Percentiles rank a stretch among this genome's conserved stretches.
Evolutionary conservation across 306 rosid genomes (phyloP).

Genomic region (Pueraria montana): DNA sequence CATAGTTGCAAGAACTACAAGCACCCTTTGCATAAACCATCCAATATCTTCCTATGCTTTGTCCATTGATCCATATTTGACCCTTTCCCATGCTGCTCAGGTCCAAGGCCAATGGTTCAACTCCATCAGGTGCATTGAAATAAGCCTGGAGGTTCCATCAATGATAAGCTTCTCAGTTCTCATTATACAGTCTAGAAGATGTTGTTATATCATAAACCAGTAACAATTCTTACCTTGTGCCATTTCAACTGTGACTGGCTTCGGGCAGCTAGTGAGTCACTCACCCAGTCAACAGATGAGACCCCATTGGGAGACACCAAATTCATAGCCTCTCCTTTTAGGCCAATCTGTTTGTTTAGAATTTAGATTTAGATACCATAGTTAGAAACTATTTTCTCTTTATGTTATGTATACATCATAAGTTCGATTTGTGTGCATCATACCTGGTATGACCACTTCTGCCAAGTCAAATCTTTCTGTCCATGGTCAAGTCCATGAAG

Average conservation of each 20-base stretch:
- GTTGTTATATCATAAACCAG: neutral
- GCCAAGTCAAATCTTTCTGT: slow-evolving; percentile 71
- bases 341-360: slow-evolving; percentile 70
- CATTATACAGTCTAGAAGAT: neutral
- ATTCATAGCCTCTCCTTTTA: slow-evolving; percentile 86
- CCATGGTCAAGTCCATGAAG: slow-evolving; percentile 80
- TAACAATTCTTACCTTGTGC: slow-evolving; percentile 73
- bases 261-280: slow-evolving; percentile 61
- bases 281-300: slow-evolving; percentile 79
- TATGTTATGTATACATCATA: neutral
- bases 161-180: neutral
- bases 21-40: slow-evolving; percentile 83
- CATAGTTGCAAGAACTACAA: slow-evolving; percentile 73
- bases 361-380: slow-evolving; percentile 9
- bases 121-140: slow-evolving; percentile 79
- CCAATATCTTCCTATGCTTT: slow-evolving; percentile 98
- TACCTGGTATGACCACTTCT: slow-evolving; percentile 96
- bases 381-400: slow-evolving; percentile 14
- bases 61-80: slow-evolving; percentile 98
- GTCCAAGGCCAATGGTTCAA: slow-evolving; percentile 89
- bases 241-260: slow-evolving; percentile 78
- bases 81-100: slow-evolving; percentile 94
- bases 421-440: slow-evolving; percentile 13
- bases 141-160: slow-evolving; percentile 68
- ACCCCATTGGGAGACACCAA: slow-evolving; percentile 72